These are phyloP conservation scores for Fusarium sororula DNA, from an alignment of 2,329 filamentous ascomycete genomes.

Conservation along the genomic window DNA sequence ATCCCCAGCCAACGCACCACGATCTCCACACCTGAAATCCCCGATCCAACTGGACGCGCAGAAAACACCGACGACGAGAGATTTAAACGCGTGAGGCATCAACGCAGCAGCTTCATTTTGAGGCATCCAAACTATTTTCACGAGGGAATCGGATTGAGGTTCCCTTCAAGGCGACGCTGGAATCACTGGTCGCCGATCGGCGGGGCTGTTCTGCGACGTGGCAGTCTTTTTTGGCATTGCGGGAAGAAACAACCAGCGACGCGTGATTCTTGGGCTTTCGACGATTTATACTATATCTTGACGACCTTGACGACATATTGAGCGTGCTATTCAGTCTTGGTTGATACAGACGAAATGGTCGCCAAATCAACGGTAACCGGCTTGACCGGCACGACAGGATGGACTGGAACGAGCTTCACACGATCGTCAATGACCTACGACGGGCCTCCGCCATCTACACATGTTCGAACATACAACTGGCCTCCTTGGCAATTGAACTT, in stretches of 20 bases:
- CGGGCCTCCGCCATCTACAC: constrained; percentile 51
- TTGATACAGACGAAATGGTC: constrained; percentile 32
- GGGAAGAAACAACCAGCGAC: not conserved
- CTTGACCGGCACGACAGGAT: constrained; percentile 44
- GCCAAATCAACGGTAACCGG: constrained; percentile 41
- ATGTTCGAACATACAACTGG: constrained; percentile 72
- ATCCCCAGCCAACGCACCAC: constrained; percentile 19
- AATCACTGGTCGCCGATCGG: constrained; percentile 33
- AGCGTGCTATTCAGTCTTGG: not conserved
- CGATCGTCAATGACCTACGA: constrained; percentile 56
- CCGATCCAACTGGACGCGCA: constrained; percentile 12
- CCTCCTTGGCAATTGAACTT: constrained; percentile 73
- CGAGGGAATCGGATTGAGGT: not conserved
- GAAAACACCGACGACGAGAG: not conserved
- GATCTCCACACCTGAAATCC: constrained; percentile 21
- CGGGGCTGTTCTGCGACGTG: constrained; percentile 37
- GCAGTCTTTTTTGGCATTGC: constrained; percentile 12
- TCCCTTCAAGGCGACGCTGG: constrained; percentile 19
- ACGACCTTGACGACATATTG: not conserved
- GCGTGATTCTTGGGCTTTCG: not conserved
- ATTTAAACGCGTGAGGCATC: constrained; percentile 21
- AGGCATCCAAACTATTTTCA: not conserved
- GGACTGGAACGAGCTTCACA: constrained; percentile 40
- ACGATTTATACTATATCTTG: not conserved
- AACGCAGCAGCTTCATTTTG: constrained; percentile 7